Percentiles rank a stretch among this genome's conserved stretches.
Conservation (phyloP, 1,284 basidiomycete species). For the Rhodotorula glutinis region DNA sequence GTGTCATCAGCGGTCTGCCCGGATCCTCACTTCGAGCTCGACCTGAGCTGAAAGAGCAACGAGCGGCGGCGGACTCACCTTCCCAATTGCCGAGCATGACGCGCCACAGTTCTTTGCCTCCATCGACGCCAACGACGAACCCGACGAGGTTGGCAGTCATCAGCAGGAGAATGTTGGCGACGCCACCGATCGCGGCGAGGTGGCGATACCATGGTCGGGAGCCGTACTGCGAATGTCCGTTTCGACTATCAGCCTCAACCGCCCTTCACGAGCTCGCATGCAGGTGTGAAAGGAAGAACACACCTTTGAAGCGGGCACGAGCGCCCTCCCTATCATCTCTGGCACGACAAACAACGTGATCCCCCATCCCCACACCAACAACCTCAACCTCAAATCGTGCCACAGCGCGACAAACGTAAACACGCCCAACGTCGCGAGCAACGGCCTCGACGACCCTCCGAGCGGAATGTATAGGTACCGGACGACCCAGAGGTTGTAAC, state of each 20-base stretch:
- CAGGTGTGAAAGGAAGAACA: neutral
- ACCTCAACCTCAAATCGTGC: constrained; percentile 86
- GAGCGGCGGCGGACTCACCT: constrained; percentile 53
- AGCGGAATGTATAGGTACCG: constrained; percentile 95
- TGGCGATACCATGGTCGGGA: constrained; percentile 77
- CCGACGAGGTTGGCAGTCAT: constrained; percentile 91
- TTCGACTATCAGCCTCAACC: no score
- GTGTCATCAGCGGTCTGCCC: neutral
- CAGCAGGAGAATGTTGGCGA: constrained; percentile 84
- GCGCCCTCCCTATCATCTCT: constrained; percentile 63
- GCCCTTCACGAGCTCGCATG: no score
- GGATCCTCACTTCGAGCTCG: neutral
- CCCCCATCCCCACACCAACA: constrained; percentile 97
- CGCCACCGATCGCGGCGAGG: constrained; percentile 75
- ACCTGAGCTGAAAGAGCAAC: neutral
- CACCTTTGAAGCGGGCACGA: constrained; percentile 37
- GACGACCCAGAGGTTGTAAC: constrained; percentile 94
- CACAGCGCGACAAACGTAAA: constrained; percentile 99
- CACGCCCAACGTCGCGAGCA: constrained; percentile 70
- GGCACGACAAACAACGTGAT: constrained; percentile 86
- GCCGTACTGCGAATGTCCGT: constrained; percentile 74
- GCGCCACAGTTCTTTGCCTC: constrained; percentile 65
- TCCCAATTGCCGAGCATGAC: constrained; percentile 64
- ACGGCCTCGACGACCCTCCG: constrained; percentile 66
- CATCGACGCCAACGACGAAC: constrained; percentile 87